Base-by-base conservation (phyloP, 495 filamentous ascomycete species). In the Podospora australis region DNA sequence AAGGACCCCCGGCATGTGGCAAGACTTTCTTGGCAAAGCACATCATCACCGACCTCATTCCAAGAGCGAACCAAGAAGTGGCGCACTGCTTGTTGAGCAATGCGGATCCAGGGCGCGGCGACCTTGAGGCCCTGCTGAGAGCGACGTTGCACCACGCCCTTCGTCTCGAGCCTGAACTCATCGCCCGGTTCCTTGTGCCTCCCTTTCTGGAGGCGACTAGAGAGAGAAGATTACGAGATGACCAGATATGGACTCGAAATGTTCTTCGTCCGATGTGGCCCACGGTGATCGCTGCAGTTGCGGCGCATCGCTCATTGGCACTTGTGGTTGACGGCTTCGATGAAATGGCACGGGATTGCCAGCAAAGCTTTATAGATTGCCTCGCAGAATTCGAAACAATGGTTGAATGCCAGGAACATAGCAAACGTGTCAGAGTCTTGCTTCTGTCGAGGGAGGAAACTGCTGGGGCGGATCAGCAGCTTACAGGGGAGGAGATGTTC, bases 1-100 rank as follows among this genome's bases (percentile, higher is more conserved):
- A 46, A 6, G 52, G 52, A 2, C 46, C 41, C 2, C 46, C 40
- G 20, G 47, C 46, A 1, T 35, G 38, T 6, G 52, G 52, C 11
- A 55, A 55, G 32, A 50, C 20, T 34, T 54, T 38, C 19, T 35
- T 55, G 2, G 40, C 52, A 1, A 46, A 17, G 35, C 47, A 55
- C 36, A 50, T 55, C 36, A 49, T 55, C 36, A 50, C 40, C 40
- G 16, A 50, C 6, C 46, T 55, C 45, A 21, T 32, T 17, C 35
- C 26, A n/a, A 4, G n/a, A 14, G 20, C 45, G 19, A 38, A 13
- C 17, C 38, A 49, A 21, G 25, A 44, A 35, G 44, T 49, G 1
- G 14, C 46, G 10, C 47, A 55, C 13, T 55, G 52, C 25, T 46
- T 50, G 40, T 35, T 55, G 19, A 34, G 34, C 19, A 39, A 50